phyloP scores from a whole-genome alignment of 495 filamentous ascomycete genomes.

The Penicillium simplicissimum region DNA sequence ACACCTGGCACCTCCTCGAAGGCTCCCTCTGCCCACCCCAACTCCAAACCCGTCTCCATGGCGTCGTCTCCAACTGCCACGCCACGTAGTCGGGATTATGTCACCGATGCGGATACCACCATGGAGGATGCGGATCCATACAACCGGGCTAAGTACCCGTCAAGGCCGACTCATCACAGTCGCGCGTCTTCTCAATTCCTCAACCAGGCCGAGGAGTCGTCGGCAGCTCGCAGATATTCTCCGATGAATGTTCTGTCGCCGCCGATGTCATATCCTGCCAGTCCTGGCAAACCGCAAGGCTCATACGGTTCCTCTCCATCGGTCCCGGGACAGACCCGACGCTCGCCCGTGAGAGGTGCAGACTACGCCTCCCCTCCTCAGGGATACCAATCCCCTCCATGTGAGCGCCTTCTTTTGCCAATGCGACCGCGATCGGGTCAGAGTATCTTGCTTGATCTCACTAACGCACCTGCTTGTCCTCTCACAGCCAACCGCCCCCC shows the following conservation, averaged over 20 bases:
- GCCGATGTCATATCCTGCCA: slow-evolving; percentile 56
- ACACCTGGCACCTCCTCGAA: slow-evolving; percentile 44
- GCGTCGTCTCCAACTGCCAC: slow-evolving; percentile 64
- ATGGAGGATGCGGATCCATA: slow-evolving; percentile 94
- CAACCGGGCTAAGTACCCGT: slow-evolving; percentile 73
- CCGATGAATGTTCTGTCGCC: slow-evolving; percentile 84
- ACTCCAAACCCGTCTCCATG: slow-evolving; percentile 55
- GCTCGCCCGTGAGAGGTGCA: slow-evolving; percentile 59
- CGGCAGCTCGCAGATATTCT: slow-evolving; percentile 88
- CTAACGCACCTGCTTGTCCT: slow-evolving; percentile 7
- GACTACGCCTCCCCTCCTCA: slow-evolving; percentile 64
- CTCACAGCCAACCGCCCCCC: slow-evolving; percentile 35
- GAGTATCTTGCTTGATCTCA: not conserved
- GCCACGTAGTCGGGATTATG: slow-evolving; percentile 66
- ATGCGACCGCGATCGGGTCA: not conserved
- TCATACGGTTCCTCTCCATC: slow-evolving; percentile 47
- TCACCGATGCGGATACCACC: slow-evolving; percentile 74
- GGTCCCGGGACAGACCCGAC: slow-evolving; percentile 44
- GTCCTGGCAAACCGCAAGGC: slow-evolving; percentile 57
- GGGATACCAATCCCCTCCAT: slow-evolving; percentile 62
- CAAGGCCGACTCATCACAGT: slow-evolving; percentile 67
- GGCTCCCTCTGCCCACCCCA: slow-evolving; percentile 52
- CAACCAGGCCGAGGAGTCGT: slow-evolving; percentile 67
- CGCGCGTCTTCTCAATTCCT: slow-evolving; percentile 64
- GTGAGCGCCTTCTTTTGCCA: slow-evolving; percentile 37